phyloP scores from a whole-genome alignment of 2,329 filamentous ascomycete genomes.

The Stemphylium beticola region DNA sequence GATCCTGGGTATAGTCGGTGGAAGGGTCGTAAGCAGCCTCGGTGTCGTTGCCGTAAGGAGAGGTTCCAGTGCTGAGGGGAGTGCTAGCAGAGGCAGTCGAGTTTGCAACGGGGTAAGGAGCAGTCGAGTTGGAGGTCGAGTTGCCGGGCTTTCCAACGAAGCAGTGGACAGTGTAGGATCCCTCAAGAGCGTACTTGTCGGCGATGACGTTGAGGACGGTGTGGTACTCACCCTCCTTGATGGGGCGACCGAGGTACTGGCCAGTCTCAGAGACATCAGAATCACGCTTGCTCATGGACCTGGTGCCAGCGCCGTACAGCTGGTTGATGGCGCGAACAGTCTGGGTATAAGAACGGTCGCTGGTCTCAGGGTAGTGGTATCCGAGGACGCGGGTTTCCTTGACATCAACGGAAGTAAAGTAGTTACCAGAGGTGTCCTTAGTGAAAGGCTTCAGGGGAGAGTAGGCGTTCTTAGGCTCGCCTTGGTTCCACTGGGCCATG shows the following conservation, averaged over 20 bases:
- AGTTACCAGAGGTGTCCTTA: slow-evolving; percentile 51
- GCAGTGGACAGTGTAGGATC: slow-evolving; percentile 47
- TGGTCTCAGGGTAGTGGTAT: slow-evolving; percentile 48
- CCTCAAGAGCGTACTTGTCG: slow-evolving; percentile 44
- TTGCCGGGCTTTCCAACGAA: slow-evolving; percentile 42
- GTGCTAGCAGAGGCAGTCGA: slow-evolving; percentile 18
- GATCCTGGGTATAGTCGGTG: slow-evolving; percentile 35
- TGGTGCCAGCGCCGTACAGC: slow-evolving; percentile 52
- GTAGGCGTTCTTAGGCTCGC: slow-evolving; percentile 57
- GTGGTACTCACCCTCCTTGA: slow-evolving; percentile 46
- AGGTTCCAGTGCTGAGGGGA: slow-evolving; percentile 3
- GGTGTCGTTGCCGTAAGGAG: slow-evolving; percentile 26
- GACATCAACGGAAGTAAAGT: slow-evolving; percentile 49
- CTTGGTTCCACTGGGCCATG: slow-evolving; percentile 52
- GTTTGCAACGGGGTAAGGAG: slow-evolving; percentile 25
- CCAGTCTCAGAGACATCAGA: slow-evolving; percentile 15
- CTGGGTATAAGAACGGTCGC: slow-evolving; percentile 25
- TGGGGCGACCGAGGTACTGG: slow-evolving; percentile 40
- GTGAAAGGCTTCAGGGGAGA: slow-evolving; percentile 54
- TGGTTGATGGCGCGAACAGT: slow-evolving; percentile 36
- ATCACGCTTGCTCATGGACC: slow-evolving; percentile 32
- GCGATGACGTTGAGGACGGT: slow-evolving; percentile 41
- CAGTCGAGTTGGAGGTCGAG: slow-evolving; percentile 30
- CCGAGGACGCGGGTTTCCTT: slow-evolving; percentile 51
- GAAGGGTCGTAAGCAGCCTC: slow-evolving; percentile 34